Evolutionary conservation across 2,329 filamentous ascomycete species (phyloP).

Genomic region (Diaporthe nobilis): DNA sequence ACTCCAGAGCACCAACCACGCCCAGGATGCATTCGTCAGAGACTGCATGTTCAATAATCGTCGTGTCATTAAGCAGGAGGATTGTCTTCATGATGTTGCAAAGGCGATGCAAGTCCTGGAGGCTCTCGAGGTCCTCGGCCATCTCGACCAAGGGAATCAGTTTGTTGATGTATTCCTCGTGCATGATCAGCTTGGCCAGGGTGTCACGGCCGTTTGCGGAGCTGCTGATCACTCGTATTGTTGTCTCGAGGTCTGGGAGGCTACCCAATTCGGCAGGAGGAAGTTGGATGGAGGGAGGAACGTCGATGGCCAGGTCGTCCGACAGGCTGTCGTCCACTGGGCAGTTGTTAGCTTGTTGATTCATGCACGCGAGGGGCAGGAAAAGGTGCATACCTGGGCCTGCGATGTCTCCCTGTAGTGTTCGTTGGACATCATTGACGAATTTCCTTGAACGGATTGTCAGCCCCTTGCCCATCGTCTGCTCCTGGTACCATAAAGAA

Average conservation of each 20-base stretch:
- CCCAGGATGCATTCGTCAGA: slow-evolving; percentile 90
- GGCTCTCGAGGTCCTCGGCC: slow-evolving; percentile 92
- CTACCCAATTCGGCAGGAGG: slow-evolving; percentile 86
- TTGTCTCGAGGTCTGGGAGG: slow-evolving; percentile 85
- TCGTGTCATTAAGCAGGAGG: slow-evolving; percentile 93
- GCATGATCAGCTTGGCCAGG: slow-evolving; percentile 87
- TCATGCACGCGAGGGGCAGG: background rate
- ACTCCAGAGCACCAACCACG: slow-evolving; percentile 95
- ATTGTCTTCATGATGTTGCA: slow-evolving; percentile 99
- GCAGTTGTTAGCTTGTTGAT: slow-evolving; percentile 47
- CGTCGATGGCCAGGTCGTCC: slow-evolving; percentile 86
- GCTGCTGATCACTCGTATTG: slow-evolving; percentile 83
- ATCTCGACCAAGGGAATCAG: slow-evolving; percentile 87
- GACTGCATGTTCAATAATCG: slow-evolving; percentile 94
- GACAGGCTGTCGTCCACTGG: slow-evolving; percentile 84
- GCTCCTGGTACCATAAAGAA: background rate
- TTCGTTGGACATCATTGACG: slow-evolving; percentile 86
- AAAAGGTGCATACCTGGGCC: slow-evolving; percentile 68
- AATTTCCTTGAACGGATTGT: slow-evolving; percentile 78
- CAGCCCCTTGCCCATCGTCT: slow-evolving; percentile 42
- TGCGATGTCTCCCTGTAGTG: slow-evolving; percentile 72
- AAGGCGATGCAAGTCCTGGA: slow-evolving; percentile 87
- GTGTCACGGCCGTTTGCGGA: slow-evolving; percentile 85
- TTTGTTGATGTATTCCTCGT: slow-evolving; percentile 88
- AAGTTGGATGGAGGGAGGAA: slow-evolving; percentile 77